Conservation (phyloP, 495 filamentous ascomycete species). For the Penicillium dipodomyicola region DNA sequence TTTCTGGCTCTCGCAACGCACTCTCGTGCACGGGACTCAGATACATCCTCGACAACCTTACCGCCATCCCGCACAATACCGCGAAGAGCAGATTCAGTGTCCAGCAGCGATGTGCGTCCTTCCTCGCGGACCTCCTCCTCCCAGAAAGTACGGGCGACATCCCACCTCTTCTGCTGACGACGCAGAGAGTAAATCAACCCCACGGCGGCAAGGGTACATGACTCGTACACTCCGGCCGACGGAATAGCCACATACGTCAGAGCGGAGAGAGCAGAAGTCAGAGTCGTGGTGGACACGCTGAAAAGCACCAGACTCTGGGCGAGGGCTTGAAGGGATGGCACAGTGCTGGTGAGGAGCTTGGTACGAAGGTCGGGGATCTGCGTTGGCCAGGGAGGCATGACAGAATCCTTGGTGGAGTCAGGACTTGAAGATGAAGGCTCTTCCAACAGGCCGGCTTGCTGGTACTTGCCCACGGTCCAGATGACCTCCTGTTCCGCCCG, state of each 20-base stretch:
- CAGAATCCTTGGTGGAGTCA: conserved; percentile 13
- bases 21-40: conserved; percentile 47
- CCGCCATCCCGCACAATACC: conserved; percentile 53
- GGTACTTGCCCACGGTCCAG: conserved; percentile 76
- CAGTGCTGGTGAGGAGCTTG: conserved; percentile 55
- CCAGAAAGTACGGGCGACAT: conserved; percentile 65
- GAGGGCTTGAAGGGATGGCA: conserved; percentile 74
- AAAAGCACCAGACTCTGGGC: conserved; percentile 76
- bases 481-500: conserved; percentile 71
- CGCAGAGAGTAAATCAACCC: conserved; percentile 71
- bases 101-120: conserved; percentile 68
- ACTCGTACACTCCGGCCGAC: conserved; percentile 63
- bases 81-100: conserved; percentile 63
- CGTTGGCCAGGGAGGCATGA: conserved; percentile 38
- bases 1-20: conserved; percentile 53
- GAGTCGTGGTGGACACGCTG: conserved; percentile 63
- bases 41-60: conserved; percentile 32
- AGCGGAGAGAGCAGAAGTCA: conserved; percentile 61
- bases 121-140: conserved; percentile 75
- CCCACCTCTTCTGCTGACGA: conserved; percentile 78
- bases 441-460: conserved; percentile 60
- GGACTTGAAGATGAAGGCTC: conserved; percentile 13
- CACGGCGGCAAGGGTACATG: conserved; percentile 73
- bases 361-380: conserved; percentile 50
- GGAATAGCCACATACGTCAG: conserved; percentile 66